Percentiles rank a stretch among this genome's conserved stretches.
phyloP scores from a whole-genome alignment of 192 early-diverging fungal genomes.

The Lunasporangiospora selenospora region DNA sequence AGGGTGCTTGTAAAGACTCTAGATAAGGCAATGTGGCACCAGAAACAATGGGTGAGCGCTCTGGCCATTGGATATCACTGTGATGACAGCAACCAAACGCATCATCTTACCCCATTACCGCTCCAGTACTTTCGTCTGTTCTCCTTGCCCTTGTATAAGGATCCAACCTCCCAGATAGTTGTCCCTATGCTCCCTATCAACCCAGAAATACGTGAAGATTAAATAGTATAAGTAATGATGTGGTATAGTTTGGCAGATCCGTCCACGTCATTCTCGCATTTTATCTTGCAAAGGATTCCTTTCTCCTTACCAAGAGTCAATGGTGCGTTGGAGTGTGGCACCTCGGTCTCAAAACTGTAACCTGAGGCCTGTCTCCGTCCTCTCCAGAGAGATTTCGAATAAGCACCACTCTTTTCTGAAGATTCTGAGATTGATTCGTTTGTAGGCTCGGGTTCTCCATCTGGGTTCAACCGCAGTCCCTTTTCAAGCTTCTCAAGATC shows the following conservation, averaged over 20 bases:
- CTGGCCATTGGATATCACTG: too few species aligned
- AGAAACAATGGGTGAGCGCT: too few species aligned
- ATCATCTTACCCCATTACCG: slow-evolving; percentile 54
- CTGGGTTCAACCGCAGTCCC: neutral
- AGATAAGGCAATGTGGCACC: neutral
- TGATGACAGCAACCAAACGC: too few species aligned
- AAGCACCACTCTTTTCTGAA: slow-evolving; percentile 1
- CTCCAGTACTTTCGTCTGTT: slow-evolving; percentile 56
- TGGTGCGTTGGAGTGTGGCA: slow-evolving; percentile 34
- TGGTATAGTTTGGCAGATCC: too few species aligned
- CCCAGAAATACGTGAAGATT: too few species aligned
- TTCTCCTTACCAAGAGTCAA: slow-evolving; percentile 49
- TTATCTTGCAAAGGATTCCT: neutral
- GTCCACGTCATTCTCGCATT: too few species aligned
- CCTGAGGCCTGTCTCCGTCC: slow-evolving; percentile 38
- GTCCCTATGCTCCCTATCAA: slow-evolving; percentile 55
- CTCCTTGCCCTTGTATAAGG: slow-evolving; percentile 47
- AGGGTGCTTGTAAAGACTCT: slow-evolving; percentile 59
- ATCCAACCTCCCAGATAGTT: slow-evolving; percentile 58
- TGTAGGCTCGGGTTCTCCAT: too few species aligned
- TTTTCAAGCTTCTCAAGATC: slow-evolving; percentile 33
- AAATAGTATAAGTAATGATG: neutral
- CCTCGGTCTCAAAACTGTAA: slow-evolving; percentile 6
- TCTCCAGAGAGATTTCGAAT: slow-evolving; percentile 22
- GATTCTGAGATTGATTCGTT: neutral